Base-by-base conservation (phyloP, 2,329 filamentous ascomycete genomes). In the Tolypocladium tundrense region DNA sequence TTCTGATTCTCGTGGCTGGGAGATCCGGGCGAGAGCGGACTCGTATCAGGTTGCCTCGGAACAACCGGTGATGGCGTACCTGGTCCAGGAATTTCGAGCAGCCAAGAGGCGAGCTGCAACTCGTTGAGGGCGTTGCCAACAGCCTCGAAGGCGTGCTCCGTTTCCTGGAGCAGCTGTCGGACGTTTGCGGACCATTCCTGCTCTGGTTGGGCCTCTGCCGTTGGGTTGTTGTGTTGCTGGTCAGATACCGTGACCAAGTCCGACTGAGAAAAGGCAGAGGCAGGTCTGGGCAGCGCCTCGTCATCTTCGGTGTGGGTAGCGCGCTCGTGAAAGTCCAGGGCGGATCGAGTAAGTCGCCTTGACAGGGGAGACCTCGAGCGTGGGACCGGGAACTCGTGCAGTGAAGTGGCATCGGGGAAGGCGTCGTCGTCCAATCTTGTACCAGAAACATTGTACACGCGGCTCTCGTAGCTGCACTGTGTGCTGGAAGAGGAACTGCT, bases 101-200 rank as follows among this genome's bases (percentile, higher is more conserved):
- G 53, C 54, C 64, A 66, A n/a, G 67, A 65, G 21, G 65, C 59
- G 24, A 68, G 59, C 58, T 68, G 68, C 21, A 72, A 70, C 56
- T 78, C 71, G 41, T 69, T 69, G 43, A 81, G 66, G 21, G 73
- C 73, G 55, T 66, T 69, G 3, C 72, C 75, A 31, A 78, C 73
- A 14, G 74, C 72, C 65, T 74, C 72, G 67, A 81, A 81, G 35
- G 79, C 77, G 58, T 77, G 72, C 60, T 82, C 78, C 4, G 78
- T 75, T 63, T 81, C 75, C 60, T 71, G 69, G 53, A 80, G 77
- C 60, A 82, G 71, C 60, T 76, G 70, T 56, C 77, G 72, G 3
- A 79, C 68, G 58, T 73, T 73, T 43, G 74, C 68, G 14, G 70
- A 72, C 62, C 71, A 65, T 43, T 59, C 59, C 41, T 61, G 62